phyloP scores from a whole-genome alignment of 345 rosid genomes.

The Eucalyptus tenuipes region DNA sequence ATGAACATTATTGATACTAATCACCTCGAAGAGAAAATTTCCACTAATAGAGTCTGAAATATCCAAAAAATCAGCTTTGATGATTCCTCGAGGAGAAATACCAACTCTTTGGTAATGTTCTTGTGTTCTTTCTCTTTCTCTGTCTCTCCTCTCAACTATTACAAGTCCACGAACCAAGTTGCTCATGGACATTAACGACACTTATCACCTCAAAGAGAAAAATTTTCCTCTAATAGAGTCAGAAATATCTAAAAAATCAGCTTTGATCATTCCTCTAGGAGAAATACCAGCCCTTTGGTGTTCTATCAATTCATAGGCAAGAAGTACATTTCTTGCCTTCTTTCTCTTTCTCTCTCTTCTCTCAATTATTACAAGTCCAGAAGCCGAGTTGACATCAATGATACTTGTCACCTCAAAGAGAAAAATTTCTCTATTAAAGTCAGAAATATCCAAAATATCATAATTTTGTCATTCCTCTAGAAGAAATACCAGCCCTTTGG shows the following conservation, averaged over 20 bases:
- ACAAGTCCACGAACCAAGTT: neutral
- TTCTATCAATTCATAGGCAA: neutral
- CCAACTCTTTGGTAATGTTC: neutral
- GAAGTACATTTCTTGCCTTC: neutral
- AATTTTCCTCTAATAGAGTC: fast-evolving
- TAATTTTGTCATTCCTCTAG: neutral
- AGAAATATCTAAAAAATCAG: neutral
- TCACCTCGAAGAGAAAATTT: neutral
- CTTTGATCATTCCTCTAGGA: neutral
- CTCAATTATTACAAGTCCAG: neutral
- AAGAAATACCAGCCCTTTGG: neutral
- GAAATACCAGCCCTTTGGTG: no score
- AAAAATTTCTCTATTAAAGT: neutral
- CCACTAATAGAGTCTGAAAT: neutral
- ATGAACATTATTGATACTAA: neutral
- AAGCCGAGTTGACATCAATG: neutral
- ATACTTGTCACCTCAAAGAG: neutral
- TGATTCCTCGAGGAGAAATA: neutral
- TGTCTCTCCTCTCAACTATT: neutral
- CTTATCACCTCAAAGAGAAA: neutral
- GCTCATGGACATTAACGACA: neutral
- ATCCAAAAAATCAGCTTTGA: neutral
- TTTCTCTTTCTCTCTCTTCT: neutral
- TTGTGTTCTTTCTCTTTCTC: neutral
- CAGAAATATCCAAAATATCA: neutral